These are phyloP conservation scores for Datisca glomerata DNA, from an alignment of 306 rosid species.

Conservation along the genomic window DNA sequence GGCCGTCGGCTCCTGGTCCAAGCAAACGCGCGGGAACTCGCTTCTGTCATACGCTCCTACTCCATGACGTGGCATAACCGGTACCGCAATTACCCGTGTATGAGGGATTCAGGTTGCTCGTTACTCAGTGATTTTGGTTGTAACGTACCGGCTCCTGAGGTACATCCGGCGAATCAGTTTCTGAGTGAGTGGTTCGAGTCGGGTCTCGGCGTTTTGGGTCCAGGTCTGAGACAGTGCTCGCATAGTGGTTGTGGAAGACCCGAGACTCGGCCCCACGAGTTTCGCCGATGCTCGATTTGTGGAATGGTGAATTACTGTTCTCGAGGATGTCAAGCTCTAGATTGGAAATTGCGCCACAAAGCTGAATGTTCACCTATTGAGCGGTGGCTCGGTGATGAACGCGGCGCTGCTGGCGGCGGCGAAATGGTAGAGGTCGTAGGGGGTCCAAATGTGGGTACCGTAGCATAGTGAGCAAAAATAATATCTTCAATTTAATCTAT, in stretches of 20 bases:
- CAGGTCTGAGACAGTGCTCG: slow-evolving; percentile 40
- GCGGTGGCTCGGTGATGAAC: background rate
- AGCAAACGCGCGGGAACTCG: slow-evolving; percentile 72
- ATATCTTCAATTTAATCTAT: too few species aligned
- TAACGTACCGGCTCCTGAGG: slow-evolving; percentile 32
- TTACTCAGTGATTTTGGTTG: slow-evolving; percentile 51
- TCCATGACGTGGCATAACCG: slow-evolving; percentile 12
- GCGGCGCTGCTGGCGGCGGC: background rate
- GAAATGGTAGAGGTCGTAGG: background rate
- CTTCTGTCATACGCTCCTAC: slow-evolving; percentile 22
- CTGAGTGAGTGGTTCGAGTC: slow-evolving; percentile 64
- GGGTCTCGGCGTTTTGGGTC: slow-evolving; percentile 10
- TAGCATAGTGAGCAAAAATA: too few species aligned
- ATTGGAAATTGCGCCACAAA: slow-evolving; percentile 76
- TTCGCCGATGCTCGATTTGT: slow-evolving; percentile 74
- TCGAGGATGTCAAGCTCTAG: slow-evolving; percentile 74
- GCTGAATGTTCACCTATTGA: slow-evolving; percentile 20
- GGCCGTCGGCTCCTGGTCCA: slow-evolving; percentile 56
- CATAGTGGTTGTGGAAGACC: slow-evolving; percentile 69
- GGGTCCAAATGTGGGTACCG: background rate
- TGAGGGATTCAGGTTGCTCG: slow-evolving; percentile 17
- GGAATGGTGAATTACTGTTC: slow-evolving; percentile 75
- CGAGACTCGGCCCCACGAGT: slow-evolving; percentile 77
- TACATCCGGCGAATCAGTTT: slow-evolving; percentile 54
- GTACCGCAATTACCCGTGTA: slow-evolving; percentile 10